A percentile compares a stretch with the other conserved stretches of the same genome.
phyloP scores from a whole-genome alignment of 2,329 filamentous ascomycete genomes.

The Talaromyces sp. region DNA sequence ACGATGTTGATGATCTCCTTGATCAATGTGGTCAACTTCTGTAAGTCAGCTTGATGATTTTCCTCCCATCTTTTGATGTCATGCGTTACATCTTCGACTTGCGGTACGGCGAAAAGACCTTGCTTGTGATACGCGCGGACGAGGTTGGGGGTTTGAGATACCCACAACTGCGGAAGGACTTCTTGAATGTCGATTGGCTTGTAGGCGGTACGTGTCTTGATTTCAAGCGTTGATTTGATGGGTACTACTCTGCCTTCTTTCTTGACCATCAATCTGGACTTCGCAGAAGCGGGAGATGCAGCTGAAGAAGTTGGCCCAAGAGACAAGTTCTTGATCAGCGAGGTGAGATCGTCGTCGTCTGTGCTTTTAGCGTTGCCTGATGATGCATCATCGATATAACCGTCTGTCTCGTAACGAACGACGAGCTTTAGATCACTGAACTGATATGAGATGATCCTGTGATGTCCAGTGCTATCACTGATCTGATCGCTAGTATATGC shows the following conservation, averaged over 20 bases:
- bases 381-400: slow-evolving; percentile 33
- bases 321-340: slow-evolving; percentile 29
- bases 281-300: slow-evolving; percentile 6
- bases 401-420: slow-evolving; percentile 48
- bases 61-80: slow-evolving; percentile 40
- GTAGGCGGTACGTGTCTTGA: slow-evolving; percentile 45
- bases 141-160: slow-evolving; percentile 49
- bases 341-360: slow-evolving; percentile 23
- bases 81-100: slow-evolving; percentile 39
- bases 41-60: slow-evolving; percentile 33
- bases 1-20: slow-evolving; percentile 31
- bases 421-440: slow-evolving; percentile 45
- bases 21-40: slow-evolving; percentile 34
- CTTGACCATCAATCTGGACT: slow-evolving; percentile 33
- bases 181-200: slow-evolving; percentile 37
- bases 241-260: slow-evolving; percentile 34
- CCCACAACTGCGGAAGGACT: slow-evolving; percentile 46
- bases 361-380: neutral
- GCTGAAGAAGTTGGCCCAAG: slow-evolving; percentile 22
- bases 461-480: slow-evolving; percentile 44
- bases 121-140: slow-evolving; percentile 46
- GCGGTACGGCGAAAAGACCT: slow-evolving; percentile 36
- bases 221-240: slow-evolving; percentile 43
- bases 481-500: slow-evolving; percentile 41
- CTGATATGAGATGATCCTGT: slow-evolving; percentile 48